Conservation (phyloP, 2,329 filamentous ascomycete species). For the Verticillium dahliae region DNA sequence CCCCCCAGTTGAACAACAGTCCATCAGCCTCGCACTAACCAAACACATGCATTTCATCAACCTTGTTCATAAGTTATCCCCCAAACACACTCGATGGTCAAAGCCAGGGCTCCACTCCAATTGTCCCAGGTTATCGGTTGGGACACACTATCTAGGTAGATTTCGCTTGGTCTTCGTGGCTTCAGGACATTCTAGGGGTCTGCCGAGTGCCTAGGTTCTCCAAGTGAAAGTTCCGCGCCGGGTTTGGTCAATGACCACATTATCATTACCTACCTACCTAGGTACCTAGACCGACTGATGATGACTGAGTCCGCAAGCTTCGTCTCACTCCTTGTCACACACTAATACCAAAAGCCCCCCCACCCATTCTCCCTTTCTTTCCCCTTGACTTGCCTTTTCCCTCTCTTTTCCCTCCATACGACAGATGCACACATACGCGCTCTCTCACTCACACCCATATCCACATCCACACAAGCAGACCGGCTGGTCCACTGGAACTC, state of each 20-base stretch:
- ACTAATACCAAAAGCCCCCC: neutral
- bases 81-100: neutral
- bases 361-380: neutral
- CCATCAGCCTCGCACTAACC: neutral
- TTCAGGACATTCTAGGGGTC: neutral
- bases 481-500: neutral
- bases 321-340: neutral
- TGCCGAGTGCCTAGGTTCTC: neutral
- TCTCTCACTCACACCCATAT: too few relatives aligned
- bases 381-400: neutral
- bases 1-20: neutral
- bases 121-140: neutral
- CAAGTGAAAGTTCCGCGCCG: neutral
- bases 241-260: neutral
- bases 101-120: neutral
- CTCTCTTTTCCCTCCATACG: neutral
- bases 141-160: neutral
- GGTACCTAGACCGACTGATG: neutral
- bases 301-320: neutral
- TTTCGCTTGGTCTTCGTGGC: neutral
- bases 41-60: neutral
- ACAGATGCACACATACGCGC: neutral
- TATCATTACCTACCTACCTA: neutral
- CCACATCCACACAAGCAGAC: neutral
- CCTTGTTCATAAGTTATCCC: neutral